Evolutionary conservation across 345 rosid genomes (phyloP), one percentile per base, ranked within the genome.

Genomic region (Mallotus nudiflorus): DNA sequence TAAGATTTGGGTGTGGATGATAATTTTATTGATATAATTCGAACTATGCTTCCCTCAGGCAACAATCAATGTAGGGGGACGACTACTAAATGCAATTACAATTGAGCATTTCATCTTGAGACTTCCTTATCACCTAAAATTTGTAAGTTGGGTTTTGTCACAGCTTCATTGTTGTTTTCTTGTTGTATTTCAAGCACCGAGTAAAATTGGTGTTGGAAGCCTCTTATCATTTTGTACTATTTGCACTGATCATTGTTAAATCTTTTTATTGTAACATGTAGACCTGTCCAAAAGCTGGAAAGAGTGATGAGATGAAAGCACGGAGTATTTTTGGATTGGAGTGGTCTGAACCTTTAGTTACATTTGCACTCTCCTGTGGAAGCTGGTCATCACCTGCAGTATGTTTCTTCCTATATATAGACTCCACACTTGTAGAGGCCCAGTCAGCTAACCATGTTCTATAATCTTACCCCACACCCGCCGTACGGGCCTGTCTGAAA

Each of bases 311-410:
- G 71, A 77, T 76, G 86, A 89, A 85, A 81, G 92, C 85, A 5
- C 81, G 87, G 7, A 81, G 81, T 54, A 76, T 73, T 51, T 94
- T 91, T 45, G 92, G 92, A 37, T 65, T 91, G 75, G 92, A 94
- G 80, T 90, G 89, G 91, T 90, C 97, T 1, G 97, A 94, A 77
- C 93, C 97, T 15, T 70, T 90, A 75, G 91, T 95, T 61, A 90
- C 96, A 44, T 95, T 89, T 64, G 89, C 97, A 6, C 93, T 83
- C n/a, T n/a, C 96, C 44, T 92, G 97, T 31, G 99, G 99, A 70
- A 95, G 99, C 78, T 84, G 92, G 96, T 86, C 99, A 39, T 95
- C 99, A 33, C 99, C 97, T 55, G 87, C 89, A 50, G 97, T 88
- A n/a, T n/a, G n/a, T n/a, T n/a, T n/a, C n/a, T n/a, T n/a, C n/a